Percentiles rank a stretch among this genome's conserved stretches.
These are phyloP conservation scores for Paecilomyces variotii DNA, from an alignment of 2,329 filamentous ascomycete genomes.

Conservation along the genomic window DNA sequence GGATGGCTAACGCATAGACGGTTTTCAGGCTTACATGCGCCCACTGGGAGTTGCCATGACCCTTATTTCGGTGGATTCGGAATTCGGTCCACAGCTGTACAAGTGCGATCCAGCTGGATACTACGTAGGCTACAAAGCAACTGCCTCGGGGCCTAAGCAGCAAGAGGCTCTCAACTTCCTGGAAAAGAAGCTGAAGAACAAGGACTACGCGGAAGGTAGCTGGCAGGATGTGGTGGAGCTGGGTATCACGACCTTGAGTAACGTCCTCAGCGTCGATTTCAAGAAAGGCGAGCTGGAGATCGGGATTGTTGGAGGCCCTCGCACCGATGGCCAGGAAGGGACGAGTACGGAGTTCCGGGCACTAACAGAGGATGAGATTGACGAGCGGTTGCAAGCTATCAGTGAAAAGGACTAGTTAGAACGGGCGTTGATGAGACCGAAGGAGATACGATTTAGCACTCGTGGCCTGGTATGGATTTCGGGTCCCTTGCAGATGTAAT, in stretches of 20 bases:
- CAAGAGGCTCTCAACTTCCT: slow-evolving; percentile 97
- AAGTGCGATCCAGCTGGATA: slow-evolving; percentile 98
- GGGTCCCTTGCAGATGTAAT: slow-evolving; percentile 3
- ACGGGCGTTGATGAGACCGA: slow-evolving; percentile 7
- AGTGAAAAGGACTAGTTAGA: slow-evolving; percentile 84
- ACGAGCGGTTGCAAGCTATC: slow-evolving; percentile 95
- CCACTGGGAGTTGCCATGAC: slow-evolving; percentile 94
- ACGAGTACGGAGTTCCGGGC: slow-evolving; percentile 73
- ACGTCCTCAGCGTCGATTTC: slow-evolving; percentile 96
- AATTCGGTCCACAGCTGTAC: slow-evolving; percentile 89
- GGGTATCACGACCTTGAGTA: slow-evolving; percentile 90
- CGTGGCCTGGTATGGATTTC: slow-evolving; percentile 2
- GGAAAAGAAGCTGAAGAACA: slow-evolving; percentile 99
- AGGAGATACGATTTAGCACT: slow-evolving; percentile 5
- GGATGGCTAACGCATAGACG: slow-evolving; percentile 3
- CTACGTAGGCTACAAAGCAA: slow-evolving; percentile 97
- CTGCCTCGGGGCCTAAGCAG: slow-evolving; percentile 93
- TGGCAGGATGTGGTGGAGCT: slow-evolving; percentile 99
- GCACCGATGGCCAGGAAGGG: slow-evolving; percentile 72
- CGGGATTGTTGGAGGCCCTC: slow-evolving; percentile 87
- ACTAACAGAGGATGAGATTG: slow-evolving; percentile 94
- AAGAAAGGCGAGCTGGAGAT: slow-evolving; percentile 99
- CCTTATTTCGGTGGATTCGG: slow-evolving; percentile 85
- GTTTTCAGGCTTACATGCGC: slow-evolving; percentile 80
- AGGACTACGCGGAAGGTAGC: slow-evolving; percentile 80